These are phyloP conservation scores for Globisporangium mamillatum DNA, from an alignment of 352 stramenopile genomes.

Conservation along the genomic window DNA sequence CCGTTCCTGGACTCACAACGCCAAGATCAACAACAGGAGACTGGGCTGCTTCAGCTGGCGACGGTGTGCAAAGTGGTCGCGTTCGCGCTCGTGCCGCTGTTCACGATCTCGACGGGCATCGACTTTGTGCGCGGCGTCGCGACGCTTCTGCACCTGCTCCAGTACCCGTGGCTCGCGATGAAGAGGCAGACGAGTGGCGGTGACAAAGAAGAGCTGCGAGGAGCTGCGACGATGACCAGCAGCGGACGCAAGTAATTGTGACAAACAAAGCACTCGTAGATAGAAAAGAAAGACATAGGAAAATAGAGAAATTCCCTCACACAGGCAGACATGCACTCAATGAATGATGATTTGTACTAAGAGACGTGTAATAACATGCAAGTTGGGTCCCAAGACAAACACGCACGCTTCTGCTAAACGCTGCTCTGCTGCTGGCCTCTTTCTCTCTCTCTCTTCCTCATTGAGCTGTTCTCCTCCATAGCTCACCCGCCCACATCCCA, in stretches of 20 bases:
- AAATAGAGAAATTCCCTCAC: conserved; percentile 1
- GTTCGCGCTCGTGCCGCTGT: conserved; percentile 58
- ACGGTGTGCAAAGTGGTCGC: conserved; percentile 27
- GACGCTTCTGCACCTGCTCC: conserved; percentile 53
- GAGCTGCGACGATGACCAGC: background rate
- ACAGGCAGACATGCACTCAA: background rate
- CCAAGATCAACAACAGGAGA: background rate
- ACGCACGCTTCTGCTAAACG: background rate
- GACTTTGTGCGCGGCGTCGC: conserved; percentile 54
- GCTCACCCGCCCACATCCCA: background rate
- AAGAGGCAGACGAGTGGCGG: background rate
- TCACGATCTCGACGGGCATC: conserved; percentile 49
- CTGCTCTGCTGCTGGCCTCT: background rate
- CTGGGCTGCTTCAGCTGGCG: background rate
- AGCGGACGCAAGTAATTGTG: background rate
- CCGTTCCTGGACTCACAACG: conserved; percentile 25
- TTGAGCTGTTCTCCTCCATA: background rate
- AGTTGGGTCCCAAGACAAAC: background rate
- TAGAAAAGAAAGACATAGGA: background rate
- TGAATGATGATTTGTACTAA: conserved; percentile 7
- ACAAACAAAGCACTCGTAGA: background rate
- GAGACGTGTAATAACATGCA: conserved; percentile 13
- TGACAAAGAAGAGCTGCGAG: background rate
- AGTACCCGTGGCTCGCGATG: conserved; percentile 28
- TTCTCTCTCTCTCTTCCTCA: conserved; percentile 4